These are phyloP conservation scores for Citeromyces hawaiiensis DNA, from an alignment of 1,139 yeast species.

Conservation along the genomic window DNA sequence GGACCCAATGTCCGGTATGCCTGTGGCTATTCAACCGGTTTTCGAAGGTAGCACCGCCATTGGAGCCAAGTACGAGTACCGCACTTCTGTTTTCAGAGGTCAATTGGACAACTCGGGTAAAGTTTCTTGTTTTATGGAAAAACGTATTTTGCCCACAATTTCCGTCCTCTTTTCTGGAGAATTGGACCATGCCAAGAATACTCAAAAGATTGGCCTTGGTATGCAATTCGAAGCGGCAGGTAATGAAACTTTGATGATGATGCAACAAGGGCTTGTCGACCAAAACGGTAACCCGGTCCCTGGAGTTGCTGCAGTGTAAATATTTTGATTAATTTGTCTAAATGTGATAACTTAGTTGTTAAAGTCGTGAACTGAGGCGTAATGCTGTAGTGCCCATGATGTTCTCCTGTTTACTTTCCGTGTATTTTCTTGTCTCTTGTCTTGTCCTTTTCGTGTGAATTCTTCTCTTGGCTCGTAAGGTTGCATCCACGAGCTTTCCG, in stretches of 20 bases:
- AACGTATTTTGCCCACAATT: conserved; percentile 85
- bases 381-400: background rate
- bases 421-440: too few relatives aligned
- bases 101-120: conserved; percentile 87
- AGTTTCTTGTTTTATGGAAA: conserved; percentile 83
- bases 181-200: conserved; percentile 78
- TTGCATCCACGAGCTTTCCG: background rate
- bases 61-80: conserved; percentile 97
- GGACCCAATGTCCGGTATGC: conserved; percentile 66
- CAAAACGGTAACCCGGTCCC: conserved; percentile 77
- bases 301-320: conserved; percentile 18
- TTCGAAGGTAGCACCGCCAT: conserved; percentile 87
- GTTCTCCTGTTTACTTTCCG: background rate
- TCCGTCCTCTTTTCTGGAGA: conserved; percentile 88
- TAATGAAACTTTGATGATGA: conserved; percentile 64
- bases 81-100: conserved; percentile 93
- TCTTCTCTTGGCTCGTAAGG: background rate
- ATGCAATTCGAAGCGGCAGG: conserved; percentile 93
- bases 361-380: background rate
- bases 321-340: background rate
- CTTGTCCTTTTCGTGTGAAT: too few relatives aligned
- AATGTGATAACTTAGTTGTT: background rate
- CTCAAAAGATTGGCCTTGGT: conserved; percentile 85
- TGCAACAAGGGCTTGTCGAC: conserved; percentile 70
- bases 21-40: conserved; percentile 69